Evolutionary conservation across 2,329 filamentous ascomycete species (phyloP).

Genomic region (Hypoxylon sp.): DNA sequence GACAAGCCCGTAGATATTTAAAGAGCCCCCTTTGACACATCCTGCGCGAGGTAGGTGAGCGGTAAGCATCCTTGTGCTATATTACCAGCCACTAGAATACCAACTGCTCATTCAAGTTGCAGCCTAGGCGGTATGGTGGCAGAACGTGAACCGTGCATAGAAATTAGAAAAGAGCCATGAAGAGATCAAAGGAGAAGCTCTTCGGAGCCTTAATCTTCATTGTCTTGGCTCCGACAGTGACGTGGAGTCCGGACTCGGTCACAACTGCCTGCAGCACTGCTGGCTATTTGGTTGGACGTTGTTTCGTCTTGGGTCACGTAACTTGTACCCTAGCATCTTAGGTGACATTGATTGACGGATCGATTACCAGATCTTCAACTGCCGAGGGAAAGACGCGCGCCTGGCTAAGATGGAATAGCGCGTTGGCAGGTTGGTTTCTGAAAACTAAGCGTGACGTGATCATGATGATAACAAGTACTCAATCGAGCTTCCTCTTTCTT

Average conservation of each 20-base stretch:
- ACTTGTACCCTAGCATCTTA: conserved; percentile 14
- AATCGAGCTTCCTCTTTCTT: conserved; percentile 6
- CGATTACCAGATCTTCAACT: conserved; percentile 31
- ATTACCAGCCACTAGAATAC: conserved; percentile 25
- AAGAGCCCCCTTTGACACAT: background rate
- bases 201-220: conserved; percentile 2
- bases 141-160: conserved; percentile 1
- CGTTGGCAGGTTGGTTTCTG: conserved; percentile 27
- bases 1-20: background rate
- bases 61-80: conserved; percentile 15
- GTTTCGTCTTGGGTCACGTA: conserved; percentile 11
- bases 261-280: conserved; percentile 14
- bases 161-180: conserved; percentile 4
- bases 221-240: conserved; percentile 24
- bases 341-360: conserved; percentile 33
- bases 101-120: background rate
- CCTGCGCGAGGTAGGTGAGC: background rate
- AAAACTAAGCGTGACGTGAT: conserved; percentile 27
- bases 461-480: conserved; percentile 5
- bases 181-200: conserved; percentile 11
- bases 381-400: conserved; percentile 37
- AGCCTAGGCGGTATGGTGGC: background rate
- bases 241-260: conserved; percentile 35
- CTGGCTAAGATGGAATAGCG: conserved; percentile 19
- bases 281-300: background rate